A percentile compares a stretch with the other conserved stretches of the same genome.
Conservation (phyloP, 371 early-diverging fungal genomes). For the Mortierella sp. region DNA sequence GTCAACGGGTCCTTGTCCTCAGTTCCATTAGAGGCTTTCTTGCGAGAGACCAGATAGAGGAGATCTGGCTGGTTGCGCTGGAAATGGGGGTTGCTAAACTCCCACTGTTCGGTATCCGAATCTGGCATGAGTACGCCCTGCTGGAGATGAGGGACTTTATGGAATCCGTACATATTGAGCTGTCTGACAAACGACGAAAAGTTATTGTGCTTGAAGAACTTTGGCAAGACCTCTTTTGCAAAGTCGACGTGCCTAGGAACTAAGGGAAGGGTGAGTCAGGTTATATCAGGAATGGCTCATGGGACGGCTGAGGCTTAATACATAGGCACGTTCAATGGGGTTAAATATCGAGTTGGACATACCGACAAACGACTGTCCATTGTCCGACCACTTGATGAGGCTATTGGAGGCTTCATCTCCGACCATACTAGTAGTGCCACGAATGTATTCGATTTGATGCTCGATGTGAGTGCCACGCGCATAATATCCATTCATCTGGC, state of each 20-base stretch:
- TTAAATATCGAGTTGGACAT: background rate
- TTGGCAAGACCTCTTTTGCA: conserved; percentile 85
- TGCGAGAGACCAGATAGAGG: conserved; percentile 63
- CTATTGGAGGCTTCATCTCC: conserved; percentile 73
- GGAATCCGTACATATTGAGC: conserved; percentile 93
- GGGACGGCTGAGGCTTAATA: too few relatives aligned
- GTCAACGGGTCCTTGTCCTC: conserved; percentile 55
- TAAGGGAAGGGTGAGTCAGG: conserved; percentile 14
- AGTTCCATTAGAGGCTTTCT: conserved; percentile 65
- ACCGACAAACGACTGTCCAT: conserved; percentile 80
- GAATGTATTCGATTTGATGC: conserved; percentile 1
- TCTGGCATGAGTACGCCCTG: conserved; percentile 77
- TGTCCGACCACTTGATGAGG: conserved; percentile 81
- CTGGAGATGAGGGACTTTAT: conserved; percentile 84
- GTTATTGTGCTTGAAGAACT: conserved; percentile 94
- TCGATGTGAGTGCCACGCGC: conserved; percentile 1
- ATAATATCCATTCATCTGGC: background rate
- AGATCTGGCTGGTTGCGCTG: conserved; percentile 67
- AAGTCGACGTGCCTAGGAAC: conserved; percentile 82
- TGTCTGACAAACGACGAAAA: conserved; percentile 95
- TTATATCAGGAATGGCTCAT: too few relatives aligned
- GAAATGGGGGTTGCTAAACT: conserved; percentile 68
- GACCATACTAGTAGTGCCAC: conserved; percentile 68
- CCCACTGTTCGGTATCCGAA: conserved; percentile 70
- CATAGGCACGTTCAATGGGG: background rate